Conservation (phyloP, 305 asterid species). For the Solanum hybrid region DNA sequence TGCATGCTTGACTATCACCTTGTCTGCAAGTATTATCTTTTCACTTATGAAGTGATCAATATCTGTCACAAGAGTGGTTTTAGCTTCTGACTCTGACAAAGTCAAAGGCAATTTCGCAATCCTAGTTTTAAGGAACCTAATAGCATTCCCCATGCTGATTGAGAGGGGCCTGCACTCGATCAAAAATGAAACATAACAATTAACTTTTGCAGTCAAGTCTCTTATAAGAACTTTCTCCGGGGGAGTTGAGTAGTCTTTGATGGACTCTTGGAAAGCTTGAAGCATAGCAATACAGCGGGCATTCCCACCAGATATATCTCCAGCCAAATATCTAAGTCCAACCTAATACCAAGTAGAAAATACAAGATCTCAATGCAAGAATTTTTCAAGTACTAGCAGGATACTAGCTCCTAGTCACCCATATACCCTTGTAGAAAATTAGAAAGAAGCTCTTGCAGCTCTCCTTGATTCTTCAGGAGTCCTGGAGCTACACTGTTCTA, state of each 20-base stretch:
- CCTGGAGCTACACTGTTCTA: background rate
- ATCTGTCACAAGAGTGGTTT: conserved; percentile 48
- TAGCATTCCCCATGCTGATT: conserved; percentile 87
- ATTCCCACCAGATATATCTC: conserved; percentile 84
- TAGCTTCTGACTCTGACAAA: conserved; percentile 74
- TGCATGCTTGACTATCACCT: conserved; percentile 85
- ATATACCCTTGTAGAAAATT: background rate
- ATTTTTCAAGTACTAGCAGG: background rate
- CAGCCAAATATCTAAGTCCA: conserved; percentile 74
- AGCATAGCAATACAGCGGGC: conserved; percentile 97
- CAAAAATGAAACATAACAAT: conserved; percentile 56
- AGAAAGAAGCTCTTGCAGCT: background rate
- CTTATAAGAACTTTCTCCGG: conserved; percentile 61
- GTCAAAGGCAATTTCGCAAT: conserved; percentile 51
- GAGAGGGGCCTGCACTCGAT: conserved; percentile 89
- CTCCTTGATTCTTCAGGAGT: background rate
- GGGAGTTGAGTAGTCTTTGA: conserved; percentile 70
- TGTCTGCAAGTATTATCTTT: conserved; percentile 74
- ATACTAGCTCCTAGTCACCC: background rate
- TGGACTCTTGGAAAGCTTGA: conserved; percentile 70
- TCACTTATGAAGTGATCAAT: conserved; percentile 57
- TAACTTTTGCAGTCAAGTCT: conserved; percentile 71
- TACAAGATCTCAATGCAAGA: background rate
- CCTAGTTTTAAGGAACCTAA: conserved; percentile 64
- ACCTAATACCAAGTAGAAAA: conserved; percentile 40